Conservation (phyloP, 2,329 filamentous ascomycete species). For the Neofusicoccum sp. region DNA sequence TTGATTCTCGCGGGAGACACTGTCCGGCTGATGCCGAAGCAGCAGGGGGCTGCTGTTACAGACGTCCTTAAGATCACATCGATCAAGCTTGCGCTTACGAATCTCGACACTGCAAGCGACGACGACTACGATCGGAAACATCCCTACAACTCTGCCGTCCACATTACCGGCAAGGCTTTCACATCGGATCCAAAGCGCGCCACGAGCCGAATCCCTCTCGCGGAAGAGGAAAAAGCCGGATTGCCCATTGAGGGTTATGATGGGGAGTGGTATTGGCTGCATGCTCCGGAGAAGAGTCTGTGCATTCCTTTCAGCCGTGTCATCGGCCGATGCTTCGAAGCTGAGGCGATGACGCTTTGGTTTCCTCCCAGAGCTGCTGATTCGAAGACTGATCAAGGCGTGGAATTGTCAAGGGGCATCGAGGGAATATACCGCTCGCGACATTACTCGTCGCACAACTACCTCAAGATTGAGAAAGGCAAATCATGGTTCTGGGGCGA, state of each 20-base stretch:
- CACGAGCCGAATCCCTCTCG: slow-evolving; percentile 18
- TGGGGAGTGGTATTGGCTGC: slow-evolving; percentile 51
- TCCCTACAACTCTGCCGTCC: slow-evolving; percentile 47
- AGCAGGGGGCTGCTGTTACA: slow-evolving; percentile 32
- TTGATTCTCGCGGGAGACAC: slow-evolving; percentile 54
- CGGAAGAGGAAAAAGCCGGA: not conserved
- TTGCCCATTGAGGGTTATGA: slow-evolving; percentile 44
- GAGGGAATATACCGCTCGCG: slow-evolving; percentile 47
- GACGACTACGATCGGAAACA: slow-evolving; percentile 46
- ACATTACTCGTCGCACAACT: slow-evolving; percentile 44
- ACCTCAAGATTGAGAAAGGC: slow-evolving; percentile 35
- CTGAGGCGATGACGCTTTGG: slow-evolving; percentile 47
- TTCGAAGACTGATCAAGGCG: not conserved
- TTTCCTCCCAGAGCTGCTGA: slow-evolving; percentile 31
- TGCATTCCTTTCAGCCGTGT: slow-evolving; percentile 52
- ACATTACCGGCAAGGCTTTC: slow-evolving; percentile 48
- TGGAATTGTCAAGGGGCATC: slow-evolving; percentile 37
- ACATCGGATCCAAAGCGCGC: slow-evolving; percentile 22
- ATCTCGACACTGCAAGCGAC: slow-evolving; percentile 48
- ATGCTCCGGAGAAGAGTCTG: slow-evolving; percentile 41
- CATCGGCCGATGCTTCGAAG: slow-evolving; percentile 55
- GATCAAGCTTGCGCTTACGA: slow-evolving; percentile 51
- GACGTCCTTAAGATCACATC: slow-evolving; percentile 56
- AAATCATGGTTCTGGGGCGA: slow-evolving; percentile 59
- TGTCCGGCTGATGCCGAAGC: slow-evolving; percentile 47